Evolutionary conservation across 805 yeast genomes (phyloP), one percentile per base, ranked within the genome.

Genomic region (Sugiyamaella qingdaonensis): DNA sequence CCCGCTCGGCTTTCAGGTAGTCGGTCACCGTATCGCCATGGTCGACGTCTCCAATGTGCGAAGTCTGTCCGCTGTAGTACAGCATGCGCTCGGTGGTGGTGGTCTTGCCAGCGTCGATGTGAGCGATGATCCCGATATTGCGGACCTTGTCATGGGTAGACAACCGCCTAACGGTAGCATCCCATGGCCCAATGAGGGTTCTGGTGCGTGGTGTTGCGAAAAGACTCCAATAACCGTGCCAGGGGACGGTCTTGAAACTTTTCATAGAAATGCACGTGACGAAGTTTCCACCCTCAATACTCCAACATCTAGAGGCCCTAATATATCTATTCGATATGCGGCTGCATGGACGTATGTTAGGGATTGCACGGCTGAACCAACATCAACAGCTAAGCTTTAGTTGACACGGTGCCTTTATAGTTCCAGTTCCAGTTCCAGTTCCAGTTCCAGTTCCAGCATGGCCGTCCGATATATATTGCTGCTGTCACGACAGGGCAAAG

Each of bases 71-170:
- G 51, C 91, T 78, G 66, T 86, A 91, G 65, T 78, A 92, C n/a
- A 94, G 79, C 89, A 94, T 87, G 45, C 98, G 74, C 67, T 94
- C 99, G 0, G 99, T 92, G 1, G 99, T 91, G 1, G 99, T 94
- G 2, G 99, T 94, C 69, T 94, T 94, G 0, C 99, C 99, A 2
- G 99, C 99, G 73, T 94, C 99, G 51, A 94, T 94, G 67, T 94
- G 99, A n/a, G 99, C 99, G 39, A 94, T 90, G 61, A 94, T 89
- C 1, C 99, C 99, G 33, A 94, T 88, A 69, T 94, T 92, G 55
- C 99, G 73, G 21, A 86, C 78, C 19, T 53, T 51, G 4, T 29
- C 11, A 18, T 36, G 14, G 7, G 43, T 21, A 19, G 50, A 35
- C 5, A 27, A 29, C 31, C 11, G 24, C 45, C 39, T 13, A 8